Evolutionary conservation across 345 rosid species (phyloP), one percentile per base, ranked within the genome.

Genomic region (Leavenworthia alabamica): DNA sequence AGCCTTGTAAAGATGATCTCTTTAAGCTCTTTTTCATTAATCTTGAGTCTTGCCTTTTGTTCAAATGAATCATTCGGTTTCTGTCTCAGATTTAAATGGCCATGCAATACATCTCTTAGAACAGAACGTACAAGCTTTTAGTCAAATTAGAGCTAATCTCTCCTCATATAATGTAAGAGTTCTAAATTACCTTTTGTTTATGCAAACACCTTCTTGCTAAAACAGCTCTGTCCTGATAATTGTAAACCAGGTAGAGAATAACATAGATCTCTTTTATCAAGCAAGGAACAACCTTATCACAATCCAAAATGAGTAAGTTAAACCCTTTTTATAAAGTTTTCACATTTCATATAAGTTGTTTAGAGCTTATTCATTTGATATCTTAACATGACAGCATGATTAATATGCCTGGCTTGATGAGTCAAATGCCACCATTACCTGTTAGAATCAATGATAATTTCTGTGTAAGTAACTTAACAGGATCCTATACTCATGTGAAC

Each of bases 361-460:
- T 71, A 56, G 52, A 45, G 52, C 45, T 33, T 47, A 11, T 23
- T 49, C 48, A 61, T 22, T 47, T 55, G 37, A 67, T 44, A 19
- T 47, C 26, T 75, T 42, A 14, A 12, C 60, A 56, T 75, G 55
- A 75, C 84, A 92, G 98, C 63, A 83, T 89, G 91, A 78, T 80
- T 72, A 69, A 71, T 52, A 83, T 68, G 81, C 91, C 95, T 41
- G 90, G 95, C 70, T 77, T 88, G 72, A 88, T 92, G 96, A 86
- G 85, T 64, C 90, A 78, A 62, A 89, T 92, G 98, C 91, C 88
- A 36, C 91, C 98, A 14, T 79, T 92, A 53, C 85, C 82, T 26
- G 82, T 80, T 45, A 70, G 80, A 46, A 76, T 92, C 44, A 46
- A 79, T 23, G 89, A 82, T 63, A 82, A 86, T 76, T 87, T 92